phyloP scores from a whole-genome alignment of 1,284 basidiomycete genomes.

The Ustilago bromivora region DNA sequence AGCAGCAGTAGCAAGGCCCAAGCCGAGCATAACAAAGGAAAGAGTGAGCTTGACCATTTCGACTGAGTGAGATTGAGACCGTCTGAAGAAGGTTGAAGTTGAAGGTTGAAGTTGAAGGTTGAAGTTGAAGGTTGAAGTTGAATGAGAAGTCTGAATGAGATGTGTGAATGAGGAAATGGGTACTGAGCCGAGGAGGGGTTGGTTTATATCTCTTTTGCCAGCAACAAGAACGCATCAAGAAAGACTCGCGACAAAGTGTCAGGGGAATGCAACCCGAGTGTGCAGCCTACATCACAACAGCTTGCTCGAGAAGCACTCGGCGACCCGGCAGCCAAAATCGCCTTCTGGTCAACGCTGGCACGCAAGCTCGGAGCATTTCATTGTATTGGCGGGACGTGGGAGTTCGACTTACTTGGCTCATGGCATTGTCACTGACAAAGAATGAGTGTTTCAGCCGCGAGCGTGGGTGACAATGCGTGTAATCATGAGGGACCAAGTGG shows the following conservation, averaged over 20 bases:
- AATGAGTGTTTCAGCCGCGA: background rate
- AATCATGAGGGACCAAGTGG: too few species aligned
- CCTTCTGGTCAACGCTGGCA: background rate
- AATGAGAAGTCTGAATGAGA: too few species aligned
- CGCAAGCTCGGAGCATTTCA: background rate
- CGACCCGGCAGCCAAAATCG: too few species aligned
- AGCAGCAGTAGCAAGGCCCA: background rate
- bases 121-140: background rate
- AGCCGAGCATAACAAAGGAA: background rate
- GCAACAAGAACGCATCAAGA: too few species aligned
- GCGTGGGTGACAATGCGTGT: background rate
- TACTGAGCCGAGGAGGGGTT: too few species aligned
- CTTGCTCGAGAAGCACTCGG: too few species aligned
- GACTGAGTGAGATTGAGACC: background rate
- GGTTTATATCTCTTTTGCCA: too few species aligned
- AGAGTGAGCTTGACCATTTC: constrained; percentile 10
- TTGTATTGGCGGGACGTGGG: background rate
- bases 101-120: too few species aligned
- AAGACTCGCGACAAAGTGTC: too few species aligned
- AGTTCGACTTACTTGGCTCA: background rate
- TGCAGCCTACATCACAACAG: too few species aligned
- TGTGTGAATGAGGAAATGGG: background rate
- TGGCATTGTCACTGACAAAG: background rate
- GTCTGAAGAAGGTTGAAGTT: background rate
- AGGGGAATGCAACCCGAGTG: too few species aligned